These are phyloP conservation scores for Boletus sp. DNA, from an alignment of 768 basidiomycete species.

Conservation along the genomic window DNA sequence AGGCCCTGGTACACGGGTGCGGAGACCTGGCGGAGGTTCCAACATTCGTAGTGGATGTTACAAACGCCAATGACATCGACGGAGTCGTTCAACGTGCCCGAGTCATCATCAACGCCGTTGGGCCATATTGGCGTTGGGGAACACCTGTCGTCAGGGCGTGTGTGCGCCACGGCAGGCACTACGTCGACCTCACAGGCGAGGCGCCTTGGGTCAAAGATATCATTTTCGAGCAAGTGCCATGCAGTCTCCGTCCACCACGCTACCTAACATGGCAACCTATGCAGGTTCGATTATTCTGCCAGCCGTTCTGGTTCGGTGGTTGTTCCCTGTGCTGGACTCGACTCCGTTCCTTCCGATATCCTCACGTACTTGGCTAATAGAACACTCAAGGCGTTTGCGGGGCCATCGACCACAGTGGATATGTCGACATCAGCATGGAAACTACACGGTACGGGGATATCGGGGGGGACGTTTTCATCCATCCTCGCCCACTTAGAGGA, in stretches of 20 bases:
- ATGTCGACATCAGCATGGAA: constrained; percentile 53
- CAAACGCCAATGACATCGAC: constrained; percentile 51
- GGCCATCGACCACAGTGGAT: constrained; percentile 41
- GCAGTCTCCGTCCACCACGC: constrained; percentile 3
- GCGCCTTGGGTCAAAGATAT: constrained; percentile 62
- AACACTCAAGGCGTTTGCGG: constrained; percentile 53
- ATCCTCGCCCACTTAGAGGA: constrained; percentile 34
- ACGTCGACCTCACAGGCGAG: constrained; percentile 85
- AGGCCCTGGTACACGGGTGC: constrained; percentile 48
- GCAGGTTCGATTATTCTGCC: constrained; percentile 71
- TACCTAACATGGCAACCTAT: constrained; percentile 14
- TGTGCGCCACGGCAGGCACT: constrained; percentile 71
- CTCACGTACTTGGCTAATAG: constrained; percentile 66
- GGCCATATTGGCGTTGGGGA: constrained; percentile 72
- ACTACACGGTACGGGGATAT: constrained; percentile 31
- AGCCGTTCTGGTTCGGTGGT: constrained; percentile 70
- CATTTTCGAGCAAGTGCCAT: constrained; percentile 48
- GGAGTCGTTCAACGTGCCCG: constrained; percentile 52
- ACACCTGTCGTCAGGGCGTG: constrained; percentile 81
- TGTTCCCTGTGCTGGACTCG: constrained; percentile 75
- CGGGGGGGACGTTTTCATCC: constrained; percentile 39
- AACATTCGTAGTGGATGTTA: constrained; percentile 58
- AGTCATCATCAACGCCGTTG: constrained; percentile 76
- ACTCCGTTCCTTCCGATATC: constrained; percentile 77
- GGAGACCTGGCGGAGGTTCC: constrained; percentile 41